A percentile compares a stretch with the other conserved stretches of the same genome.
Evolutionary conservation across 257 asterid genomes (phyloP).

Genomic region (Jacaranda mimosifolia): DNA sequence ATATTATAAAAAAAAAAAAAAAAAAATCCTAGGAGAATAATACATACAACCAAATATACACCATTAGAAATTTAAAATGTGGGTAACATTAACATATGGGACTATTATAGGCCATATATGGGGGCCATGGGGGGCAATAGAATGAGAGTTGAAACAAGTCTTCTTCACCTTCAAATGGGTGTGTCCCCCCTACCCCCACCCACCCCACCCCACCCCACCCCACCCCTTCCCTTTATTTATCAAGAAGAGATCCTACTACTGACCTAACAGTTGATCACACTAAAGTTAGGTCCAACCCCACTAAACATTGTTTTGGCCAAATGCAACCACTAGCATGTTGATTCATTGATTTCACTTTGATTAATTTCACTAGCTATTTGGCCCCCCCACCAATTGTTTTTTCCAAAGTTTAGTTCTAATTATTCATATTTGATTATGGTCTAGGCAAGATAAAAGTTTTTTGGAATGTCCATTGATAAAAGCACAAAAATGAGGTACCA

Average conservation of each 20-base stretch:
- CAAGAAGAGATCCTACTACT: constrained; percentile 16
- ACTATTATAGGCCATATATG: neutral
- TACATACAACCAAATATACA: constrained; percentile 2
- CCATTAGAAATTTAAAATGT: constrained; percentile 18
- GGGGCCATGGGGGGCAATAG: constrained; percentile 27
- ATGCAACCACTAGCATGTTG: constrained; percentile 22
- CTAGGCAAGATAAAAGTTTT: neutral
- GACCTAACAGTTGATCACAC: constrained; percentile 30
- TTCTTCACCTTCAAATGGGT: constrained; percentile 44
- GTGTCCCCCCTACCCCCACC: constrained; percentile 32
- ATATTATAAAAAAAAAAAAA: constrained; percentile 28
- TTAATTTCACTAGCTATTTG: constrained; percentile 17
- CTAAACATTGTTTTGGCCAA: constrained; percentile 25
- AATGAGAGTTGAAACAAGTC: constrained; percentile 40
- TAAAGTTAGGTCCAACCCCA: constrained; percentile 36
- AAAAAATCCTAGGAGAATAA: neutral
- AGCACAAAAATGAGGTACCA: constrained; percentile 14
- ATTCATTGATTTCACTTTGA: constrained; percentile 29
- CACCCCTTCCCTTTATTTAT: neutral
- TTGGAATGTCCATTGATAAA: neutral
- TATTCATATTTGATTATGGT: constrained; percentile 9
- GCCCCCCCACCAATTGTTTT: constrained; percentile 21
- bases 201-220: neutral
- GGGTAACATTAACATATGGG: constrained; percentile 33
- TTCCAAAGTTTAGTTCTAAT: neutral